These are phyloP conservation scores for Claviceps digitariae DNA, from an alignment of 2,329 filamentous ascomycete genomes.

Conservation along the genomic window DNA sequence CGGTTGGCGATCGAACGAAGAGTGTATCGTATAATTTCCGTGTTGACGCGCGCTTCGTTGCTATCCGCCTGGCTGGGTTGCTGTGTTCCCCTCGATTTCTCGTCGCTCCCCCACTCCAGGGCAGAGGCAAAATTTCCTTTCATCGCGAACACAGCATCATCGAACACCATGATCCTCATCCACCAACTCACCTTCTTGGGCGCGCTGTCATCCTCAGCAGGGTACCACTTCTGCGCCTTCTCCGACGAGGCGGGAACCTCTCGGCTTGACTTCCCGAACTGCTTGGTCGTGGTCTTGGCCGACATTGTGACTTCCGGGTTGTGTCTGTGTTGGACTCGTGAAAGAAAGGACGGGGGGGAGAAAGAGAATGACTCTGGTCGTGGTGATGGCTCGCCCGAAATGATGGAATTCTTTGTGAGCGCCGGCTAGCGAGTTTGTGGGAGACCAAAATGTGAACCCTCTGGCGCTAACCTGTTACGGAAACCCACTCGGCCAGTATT, in stretches of 20 bases:
- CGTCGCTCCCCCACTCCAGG: background rate
- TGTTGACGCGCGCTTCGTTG: background rate
- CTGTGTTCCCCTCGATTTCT: background rate
- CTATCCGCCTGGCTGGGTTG: background rate
- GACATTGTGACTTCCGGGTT: constrained; percentile 52
- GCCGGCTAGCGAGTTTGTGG: constrained; percentile 29
- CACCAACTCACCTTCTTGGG: constrained; percentile 79
- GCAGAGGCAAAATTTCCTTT: background rate
- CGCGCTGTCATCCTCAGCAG: constrained; percentile 78
- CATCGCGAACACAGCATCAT: constrained; percentile 5
- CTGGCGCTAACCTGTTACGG: constrained; percentile 22
- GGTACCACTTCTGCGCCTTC: constrained; percentile 99
- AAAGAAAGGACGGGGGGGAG: constrained; percentile 23
- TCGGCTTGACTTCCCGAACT: constrained; percentile 94
- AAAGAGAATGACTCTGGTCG: constrained; percentile 9
- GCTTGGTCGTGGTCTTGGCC: constrained; percentile 71
- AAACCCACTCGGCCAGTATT: constrained; percentile 8
- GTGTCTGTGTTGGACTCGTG: constrained; percentile 22
- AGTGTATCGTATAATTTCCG: background rate
- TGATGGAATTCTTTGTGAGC: constrained; percentile 29
- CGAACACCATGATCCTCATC: constrained; percentile 10
- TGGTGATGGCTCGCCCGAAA: constrained; percentile 25
- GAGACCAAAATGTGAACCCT: constrained; percentile 30
- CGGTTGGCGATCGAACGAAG: background rate
- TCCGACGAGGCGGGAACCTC: constrained; percentile 73